Evolutionary conservation across 2,329 filamentous ascomycete species (phyloP).

Genomic region (Plenodomus lindquistii): DNA sequence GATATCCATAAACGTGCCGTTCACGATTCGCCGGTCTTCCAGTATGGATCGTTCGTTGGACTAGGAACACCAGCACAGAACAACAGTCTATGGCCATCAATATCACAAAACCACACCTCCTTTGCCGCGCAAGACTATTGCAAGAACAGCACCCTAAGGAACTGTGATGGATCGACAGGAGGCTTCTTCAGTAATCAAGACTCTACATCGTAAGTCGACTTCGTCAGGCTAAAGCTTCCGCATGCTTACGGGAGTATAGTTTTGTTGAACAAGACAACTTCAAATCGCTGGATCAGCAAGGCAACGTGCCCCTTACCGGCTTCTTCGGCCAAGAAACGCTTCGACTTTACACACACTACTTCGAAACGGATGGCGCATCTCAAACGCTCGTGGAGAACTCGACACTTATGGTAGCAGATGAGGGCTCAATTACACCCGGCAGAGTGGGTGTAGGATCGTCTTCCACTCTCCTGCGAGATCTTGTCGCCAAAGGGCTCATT

Average conservation of each 20-base stretch:
- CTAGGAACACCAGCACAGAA: constrained; percentile 50
- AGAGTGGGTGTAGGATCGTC: constrained; percentile 47
- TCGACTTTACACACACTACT: constrained; percentile 47
- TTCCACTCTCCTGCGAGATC: constrained; percentile 46
- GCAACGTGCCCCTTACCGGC: constrained; percentile 21
- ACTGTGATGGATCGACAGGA: constrained; percentile 39
- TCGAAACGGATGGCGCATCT: constrained; percentile 44
- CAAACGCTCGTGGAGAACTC: constrained; percentile 41
- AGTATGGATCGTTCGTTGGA: constrained; percentile 53
- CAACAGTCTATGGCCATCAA: constrained; percentile 50
- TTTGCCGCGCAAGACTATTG: constrained; percentile 45
- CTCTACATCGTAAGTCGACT: constrained; percentile 36
- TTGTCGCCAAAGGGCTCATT: constrained; percentile 41
- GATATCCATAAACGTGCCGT: constrained; percentile 51
- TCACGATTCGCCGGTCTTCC: constrained; percentile 44
- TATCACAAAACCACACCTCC: constrained; percentile 49
- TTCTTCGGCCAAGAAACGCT: constrained; percentile 41
- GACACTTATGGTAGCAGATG: constrained; percentile 40
- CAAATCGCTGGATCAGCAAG: constrained; percentile 30
- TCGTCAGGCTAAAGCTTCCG: neutral
- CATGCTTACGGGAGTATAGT: constrained; percentile 22
- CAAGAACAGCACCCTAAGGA: constrained; percentile 35
- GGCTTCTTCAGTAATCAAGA: constrained; percentile 38
- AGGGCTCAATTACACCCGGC: constrained; percentile 36
- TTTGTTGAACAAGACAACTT: constrained; percentile 28